Evolutionary conservation across 371 early-diverging fungal genomes (phyloP).

Genomic region (Rhizomucor miehei): DNA sequence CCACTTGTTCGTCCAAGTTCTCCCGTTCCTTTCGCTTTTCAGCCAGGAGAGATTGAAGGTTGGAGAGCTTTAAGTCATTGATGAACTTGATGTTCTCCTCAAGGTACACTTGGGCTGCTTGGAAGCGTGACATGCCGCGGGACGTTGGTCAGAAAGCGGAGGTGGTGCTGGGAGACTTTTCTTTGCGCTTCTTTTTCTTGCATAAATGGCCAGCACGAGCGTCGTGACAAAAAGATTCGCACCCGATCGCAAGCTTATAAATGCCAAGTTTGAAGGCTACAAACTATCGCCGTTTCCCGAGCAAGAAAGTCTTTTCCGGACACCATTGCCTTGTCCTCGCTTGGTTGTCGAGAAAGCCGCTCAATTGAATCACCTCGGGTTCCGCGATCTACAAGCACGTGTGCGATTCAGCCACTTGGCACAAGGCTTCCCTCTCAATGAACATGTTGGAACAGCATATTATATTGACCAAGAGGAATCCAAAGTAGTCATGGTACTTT

Average conservation of each 20-base stretch:
- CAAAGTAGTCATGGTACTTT: conserved; percentile 33
- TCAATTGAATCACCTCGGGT: conserved; percentile 31
- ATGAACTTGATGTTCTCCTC: neutral
- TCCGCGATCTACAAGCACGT: conserved; percentile 65
- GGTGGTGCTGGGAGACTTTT: too few relatives aligned
- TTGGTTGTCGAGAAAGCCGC: conserved; percentile 36
- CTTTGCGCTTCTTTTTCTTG: too few relatives aligned
- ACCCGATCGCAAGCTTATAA: conserved; percentile 44
- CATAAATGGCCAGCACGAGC: too few relatives aligned
- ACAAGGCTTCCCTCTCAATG: conserved; percentile 32
- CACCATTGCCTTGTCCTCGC: conserved; percentile 22
- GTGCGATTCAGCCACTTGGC: conserved; percentile 67
- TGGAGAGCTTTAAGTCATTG: neutral
- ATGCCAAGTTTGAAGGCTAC: conserved; percentile 71
- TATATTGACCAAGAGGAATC: conserved; percentile 39
- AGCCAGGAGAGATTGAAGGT: neutral
- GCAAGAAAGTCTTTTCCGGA: conserved; percentile 22
- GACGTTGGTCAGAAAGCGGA: too few relatives aligned
- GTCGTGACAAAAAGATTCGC: conserved; percentile 18
- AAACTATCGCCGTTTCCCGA: conserved; percentile 55
- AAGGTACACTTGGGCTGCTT: neutral
- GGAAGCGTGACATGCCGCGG: too few relatives aligned
- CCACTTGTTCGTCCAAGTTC: conserved; percentile 21
- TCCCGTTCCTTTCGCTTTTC: conserved; percentile 4
- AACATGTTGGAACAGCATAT: conserved; percentile 27